These are phyloP conservation scores for Penicillium longicatenatum DNA, from an alignment of 495 filamentous ascomycete genomes.

Conservation along the genomic window DNA sequence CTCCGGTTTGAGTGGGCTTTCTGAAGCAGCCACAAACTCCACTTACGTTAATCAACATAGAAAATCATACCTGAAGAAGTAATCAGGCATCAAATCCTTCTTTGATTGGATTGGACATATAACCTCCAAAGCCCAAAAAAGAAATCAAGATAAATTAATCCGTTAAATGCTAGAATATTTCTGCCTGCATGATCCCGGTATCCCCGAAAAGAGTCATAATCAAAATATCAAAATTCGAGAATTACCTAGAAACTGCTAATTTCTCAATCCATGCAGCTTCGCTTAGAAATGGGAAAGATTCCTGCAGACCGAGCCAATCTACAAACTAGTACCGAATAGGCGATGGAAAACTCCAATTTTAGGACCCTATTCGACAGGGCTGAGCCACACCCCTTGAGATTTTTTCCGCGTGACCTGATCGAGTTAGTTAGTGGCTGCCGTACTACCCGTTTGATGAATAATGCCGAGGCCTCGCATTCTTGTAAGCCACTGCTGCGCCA, in stretches of 20 bases:
- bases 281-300: conserved; percentile 3
- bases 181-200: conserved; percentile 3
- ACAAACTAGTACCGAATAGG: conserved; percentile 12
- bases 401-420: conserved; percentile 15
- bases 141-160: background rate
- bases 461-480: background rate
- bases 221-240: background rate
- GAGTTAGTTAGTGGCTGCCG: conserved; percentile 1
- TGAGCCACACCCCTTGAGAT: conserved; percentile 30
- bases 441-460: conserved; percentile 4
- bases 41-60: background rate
- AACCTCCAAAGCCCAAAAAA: conserved; percentile 1
- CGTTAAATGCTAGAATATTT: background rate
- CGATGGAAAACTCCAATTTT: conserved; percentile 16
- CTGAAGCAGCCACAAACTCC: background rate
- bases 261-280: background rate
- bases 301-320: conserved; percentile 2
- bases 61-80: background rate
- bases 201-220: conserved; percentile 7
- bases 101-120: background rate
- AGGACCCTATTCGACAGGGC: conserved; percentile 22
- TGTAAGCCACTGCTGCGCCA: conserved; percentile 13
- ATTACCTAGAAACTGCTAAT: background rate
- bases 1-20: background rate
- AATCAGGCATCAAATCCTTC: background rate